Percentiles rank a stretch among this genome's conserved stretches.
Conservation (phyloP, 1,139 yeast genomes). For the Protomyces arabidopsidicola region DNA sequence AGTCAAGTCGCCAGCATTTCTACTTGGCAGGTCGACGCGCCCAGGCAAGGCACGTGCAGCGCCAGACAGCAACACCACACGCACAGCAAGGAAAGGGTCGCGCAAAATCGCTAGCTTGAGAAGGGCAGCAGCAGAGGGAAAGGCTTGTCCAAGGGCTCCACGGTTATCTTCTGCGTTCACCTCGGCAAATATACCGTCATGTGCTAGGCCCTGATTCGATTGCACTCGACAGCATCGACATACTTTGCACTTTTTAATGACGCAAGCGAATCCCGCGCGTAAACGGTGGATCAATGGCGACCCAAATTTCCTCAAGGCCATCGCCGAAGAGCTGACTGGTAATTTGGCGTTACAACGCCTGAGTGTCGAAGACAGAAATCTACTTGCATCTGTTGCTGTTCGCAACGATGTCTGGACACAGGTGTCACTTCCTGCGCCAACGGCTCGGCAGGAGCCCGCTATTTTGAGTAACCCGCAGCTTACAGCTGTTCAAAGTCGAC, state of each 20-base stretch:
- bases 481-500: not conserved
- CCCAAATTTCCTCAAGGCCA: not conserved
- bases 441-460: not conserved
- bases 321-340: constrained; percentile 14
- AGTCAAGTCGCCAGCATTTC: too few species aligned
- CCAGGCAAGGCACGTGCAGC: not conserved
- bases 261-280: not conserved
- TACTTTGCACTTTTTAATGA: not conserved
- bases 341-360: not conserved
- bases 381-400: not conserved
- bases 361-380: constrained; percentile 5
- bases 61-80: not conserved
- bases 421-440: not conserved
- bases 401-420: not conserved
- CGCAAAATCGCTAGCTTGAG: too few species aligned
- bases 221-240: too few species aligned
- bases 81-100: not conserved
- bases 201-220: too few species aligned
- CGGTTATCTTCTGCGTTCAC: too few species aligned
- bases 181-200: too few species aligned
- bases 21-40: too few species aligned
- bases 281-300: constrained; percentile 23
- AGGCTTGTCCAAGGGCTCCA: too few species aligned
- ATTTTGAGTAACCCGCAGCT: not conserved
- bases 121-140: too few species aligned